These are phyloP conservation scores for Tylopilus balloui DNA, from an alignment of 768 basidiomycete genomes.

Conservation along the genomic window DNA sequence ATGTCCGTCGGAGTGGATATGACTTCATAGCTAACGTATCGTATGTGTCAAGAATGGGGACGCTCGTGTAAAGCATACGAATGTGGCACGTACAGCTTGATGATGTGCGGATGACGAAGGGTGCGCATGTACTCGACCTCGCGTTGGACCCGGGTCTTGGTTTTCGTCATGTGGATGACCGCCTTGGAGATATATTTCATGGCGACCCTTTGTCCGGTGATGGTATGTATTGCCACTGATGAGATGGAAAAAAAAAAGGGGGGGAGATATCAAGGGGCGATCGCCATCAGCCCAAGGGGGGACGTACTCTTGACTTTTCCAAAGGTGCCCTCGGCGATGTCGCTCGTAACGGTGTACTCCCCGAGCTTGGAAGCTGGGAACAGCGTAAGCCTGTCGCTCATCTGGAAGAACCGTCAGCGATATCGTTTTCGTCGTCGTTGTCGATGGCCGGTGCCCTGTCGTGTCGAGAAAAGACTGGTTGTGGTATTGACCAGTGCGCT, in stretches of 20 bases:
- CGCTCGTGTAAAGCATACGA: slow-evolving; percentile 2
- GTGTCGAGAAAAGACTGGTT: slow-evolving; percentile 24
- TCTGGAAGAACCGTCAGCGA: slow-evolving; percentile 16
- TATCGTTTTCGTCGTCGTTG: slow-evolving; percentile 9
- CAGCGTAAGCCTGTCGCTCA: slow-evolving; percentile 25
- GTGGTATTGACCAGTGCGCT: slow-evolving; percentile 21
- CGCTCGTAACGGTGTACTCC: slow-evolving; percentile 82
- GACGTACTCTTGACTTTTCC: slow-evolving; percentile 97
- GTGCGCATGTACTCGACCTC: slow-evolving; percentile 98
- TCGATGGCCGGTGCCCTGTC: slow-evolving; percentile 1
- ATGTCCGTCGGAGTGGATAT: slow-evolving; percentile 95
- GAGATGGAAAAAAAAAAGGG: slow-evolving; percentile 8
- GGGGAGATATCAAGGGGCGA: slow-evolving; percentile 8
- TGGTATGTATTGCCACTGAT: slow-evolving; percentile 86
- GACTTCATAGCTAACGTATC: slow-evolving; percentile 62
- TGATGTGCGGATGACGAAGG: slow-evolving; percentile 92
- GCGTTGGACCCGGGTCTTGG: slow-evolving; percentile 85
- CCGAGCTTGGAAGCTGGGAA: slow-evolving; percentile 75
- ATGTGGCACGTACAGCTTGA: slow-evolving; percentile 72
- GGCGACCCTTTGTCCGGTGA: slow-evolving; percentile 93
- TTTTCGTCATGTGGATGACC: slow-evolving; percentile 87
- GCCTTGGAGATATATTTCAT: slow-evolving; percentile 98
- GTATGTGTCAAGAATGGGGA: slow-evolving; percentile 4
- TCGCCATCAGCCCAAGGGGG: slow-evolving; percentile 5
- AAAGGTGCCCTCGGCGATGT: slow-evolving; percentile 95